Conservation (phyloP, 1,284 basidiomycete genomes). For the Rhodotorula mucilaginosa region DNA sequence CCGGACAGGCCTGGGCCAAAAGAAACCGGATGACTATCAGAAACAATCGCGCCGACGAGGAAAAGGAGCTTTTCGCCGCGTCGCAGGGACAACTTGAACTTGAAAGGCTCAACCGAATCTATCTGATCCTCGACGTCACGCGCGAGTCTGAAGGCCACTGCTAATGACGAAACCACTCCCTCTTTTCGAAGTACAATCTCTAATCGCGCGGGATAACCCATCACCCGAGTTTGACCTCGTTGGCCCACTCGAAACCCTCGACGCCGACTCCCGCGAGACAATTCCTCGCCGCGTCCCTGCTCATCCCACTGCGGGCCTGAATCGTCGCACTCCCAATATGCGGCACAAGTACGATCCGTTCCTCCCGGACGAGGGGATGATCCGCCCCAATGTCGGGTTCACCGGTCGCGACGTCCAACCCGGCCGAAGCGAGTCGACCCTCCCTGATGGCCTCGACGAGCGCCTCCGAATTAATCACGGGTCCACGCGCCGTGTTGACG, state of each 20-base stretch:
- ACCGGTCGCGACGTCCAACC: conserved; percentile 88
- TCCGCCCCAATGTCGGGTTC: conserved; percentile 74
- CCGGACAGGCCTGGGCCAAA: too few relatives aligned
- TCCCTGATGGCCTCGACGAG: conserved; percentile 73
- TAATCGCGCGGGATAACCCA: not conserved
- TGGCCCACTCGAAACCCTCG: conserved; percentile 35
- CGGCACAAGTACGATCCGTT: conserved; percentile 66
- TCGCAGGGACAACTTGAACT: too few relatives aligned
- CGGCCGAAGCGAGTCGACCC: conserved; percentile 83
- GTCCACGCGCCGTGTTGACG: conserved; percentile 67
- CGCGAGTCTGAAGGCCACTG: too few relatives aligned
- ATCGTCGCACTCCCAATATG: conserved; percentile 87
- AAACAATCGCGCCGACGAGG: too few relatives aligned
- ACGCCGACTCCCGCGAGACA: conserved; percentile 43
- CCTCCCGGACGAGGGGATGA: conserved; percentile 75
- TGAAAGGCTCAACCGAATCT: too few relatives aligned
- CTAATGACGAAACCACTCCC: too few relatives aligned
- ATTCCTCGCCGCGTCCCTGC: conserved; percentile 41
- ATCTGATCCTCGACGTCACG: too few relatives aligned
- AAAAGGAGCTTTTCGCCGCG: too few relatives aligned
- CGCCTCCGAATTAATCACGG: conserved; percentile 78
- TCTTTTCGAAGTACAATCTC: not conserved
- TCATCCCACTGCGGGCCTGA: conserved; percentile 65
- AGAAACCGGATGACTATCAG: too few relatives aligned
- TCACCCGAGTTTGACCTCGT: conserved; percentile 23